Percentiles rank a stretch among this genome's conserved stretches.
These are phyloP conservation scores for Ceratobasidium sp. DNA, from an alignment of 1,284 basidiomycete genomes.

Conservation along the genomic window DNA sequence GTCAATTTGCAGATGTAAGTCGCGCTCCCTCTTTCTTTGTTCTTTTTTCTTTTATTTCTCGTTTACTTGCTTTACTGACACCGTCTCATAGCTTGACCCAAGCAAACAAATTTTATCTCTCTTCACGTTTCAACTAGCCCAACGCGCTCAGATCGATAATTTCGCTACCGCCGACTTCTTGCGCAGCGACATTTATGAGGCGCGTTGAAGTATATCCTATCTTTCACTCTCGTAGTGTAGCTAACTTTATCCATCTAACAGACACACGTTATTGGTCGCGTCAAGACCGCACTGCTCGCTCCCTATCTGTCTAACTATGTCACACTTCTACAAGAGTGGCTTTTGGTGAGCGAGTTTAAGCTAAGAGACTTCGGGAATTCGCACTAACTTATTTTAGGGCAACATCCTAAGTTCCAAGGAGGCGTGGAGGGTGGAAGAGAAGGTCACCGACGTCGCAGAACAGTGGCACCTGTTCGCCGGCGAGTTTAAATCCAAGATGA, in stretches of 20 bases:
- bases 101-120: neutral
- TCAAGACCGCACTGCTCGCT: neutral
- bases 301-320: neutral
- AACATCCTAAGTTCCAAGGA: neutral
- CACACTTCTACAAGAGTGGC: neutral
- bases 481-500: neutral
- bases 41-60: neutral
- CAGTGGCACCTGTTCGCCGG: neutral
- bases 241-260: neutral
- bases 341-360: neutral
- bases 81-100: neutral
- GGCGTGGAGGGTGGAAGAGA: neutral
- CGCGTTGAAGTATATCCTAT: neutral
- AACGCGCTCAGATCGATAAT: neutral
- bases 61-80: no score
- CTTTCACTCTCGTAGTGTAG: neutral
- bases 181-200: neutral
- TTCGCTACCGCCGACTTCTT: neutral
- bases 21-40: neutral
- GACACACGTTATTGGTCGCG: neutral
- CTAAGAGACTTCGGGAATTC: no score
- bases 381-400: neutral
- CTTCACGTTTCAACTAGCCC: neutral
- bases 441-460: neutral
- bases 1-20: conserved; percentile 3